These are phyloP conservation scores for Fusarium sp. DNA, from an alignment of 2,329 filamentous ascomycete genomes.

Conservation along the genomic window DNA sequence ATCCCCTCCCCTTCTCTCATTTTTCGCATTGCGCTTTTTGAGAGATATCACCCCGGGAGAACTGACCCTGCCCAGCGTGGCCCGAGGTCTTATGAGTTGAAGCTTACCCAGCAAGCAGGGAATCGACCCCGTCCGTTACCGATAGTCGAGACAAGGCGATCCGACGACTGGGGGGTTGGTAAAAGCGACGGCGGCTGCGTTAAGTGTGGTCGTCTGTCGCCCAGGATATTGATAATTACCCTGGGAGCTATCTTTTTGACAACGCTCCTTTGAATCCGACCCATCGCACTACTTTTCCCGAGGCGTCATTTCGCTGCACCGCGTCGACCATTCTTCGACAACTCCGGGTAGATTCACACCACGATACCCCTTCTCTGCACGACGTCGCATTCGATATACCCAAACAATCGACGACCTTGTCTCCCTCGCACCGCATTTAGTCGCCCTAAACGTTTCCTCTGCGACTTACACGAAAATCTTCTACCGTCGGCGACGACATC, in stretches of 20 bases:
- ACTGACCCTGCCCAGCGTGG: slow-evolving; percentile 18
- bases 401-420: neutral
- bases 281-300: slow-evolving; percentile 19
- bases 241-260: slow-evolving; percentile 28
- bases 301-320: slow-evolving; percentile 2
- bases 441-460: slow-evolving; percentile 4
- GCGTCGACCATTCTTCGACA: slow-evolving; percentile 7
- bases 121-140: slow-evolving; percentile 7
- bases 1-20: slow-evolving; percentile 4
- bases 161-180: slow-evolving; percentile 37
- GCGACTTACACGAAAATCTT: slow-evolving; percentile 34
- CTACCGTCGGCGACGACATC: neutral
- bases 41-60: slow-evolving; percentile 7
- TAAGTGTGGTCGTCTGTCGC: slow-evolving; percentile 18
- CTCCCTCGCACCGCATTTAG: slow-evolving; percentile 9
- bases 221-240: slow-evolving; percentile 33
- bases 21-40: slow-evolving; percentile 10
- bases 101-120: slow-evolving; percentile 28
- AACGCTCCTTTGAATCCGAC: slow-evolving; percentile 24
- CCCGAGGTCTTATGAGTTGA: slow-evolving; percentile 20
- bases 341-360: neutral
- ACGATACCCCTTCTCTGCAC: slow-evolving; percentile 10
- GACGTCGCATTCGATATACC: slow-evolving; percentile 34
- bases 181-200: slow-evolving; percentile 27
- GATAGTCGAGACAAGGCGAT: slow-evolving; percentile 20